phyloP scores from a whole-genome alignment of 495 filamentous ascomycete genomes.

The Aspergillus funiculosus region DNA sequence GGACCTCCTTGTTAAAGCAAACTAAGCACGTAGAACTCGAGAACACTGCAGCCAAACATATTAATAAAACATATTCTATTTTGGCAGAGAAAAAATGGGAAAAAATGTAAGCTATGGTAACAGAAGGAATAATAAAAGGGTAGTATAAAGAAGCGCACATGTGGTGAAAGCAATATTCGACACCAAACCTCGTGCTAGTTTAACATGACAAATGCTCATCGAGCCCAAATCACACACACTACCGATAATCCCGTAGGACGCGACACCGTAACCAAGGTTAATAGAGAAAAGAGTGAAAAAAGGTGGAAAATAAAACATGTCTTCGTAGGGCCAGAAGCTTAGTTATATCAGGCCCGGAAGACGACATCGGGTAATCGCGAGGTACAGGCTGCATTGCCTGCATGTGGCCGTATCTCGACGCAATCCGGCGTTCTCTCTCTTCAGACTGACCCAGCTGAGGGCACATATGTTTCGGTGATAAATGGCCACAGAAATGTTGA shows the following conservation, averaged over 20 bases:
- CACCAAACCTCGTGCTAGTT: conserved; percentile 27
- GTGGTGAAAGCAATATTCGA: conserved; percentile 25
- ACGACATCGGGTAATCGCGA: conserved; percentile 1
- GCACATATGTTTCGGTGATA: conserved; percentile 15
- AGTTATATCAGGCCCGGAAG: conserved; percentile 19
- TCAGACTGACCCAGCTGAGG: conserved; percentile 8
- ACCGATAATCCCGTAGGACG: conserved; percentile 17
- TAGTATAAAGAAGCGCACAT: conserved; percentile 8
- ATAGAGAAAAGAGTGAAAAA: conserved; percentile 17
- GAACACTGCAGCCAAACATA: not conserved
- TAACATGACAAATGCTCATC: conserved; percentile 23
- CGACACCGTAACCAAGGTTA: conserved; percentile 17
- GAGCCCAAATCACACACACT: conserved; percentile 26
- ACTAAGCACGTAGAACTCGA: conserved; percentile 21
- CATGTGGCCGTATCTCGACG: conserved; percentile 30
- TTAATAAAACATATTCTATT: conserved; percentile 11
- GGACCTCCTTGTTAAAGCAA: not conserved
- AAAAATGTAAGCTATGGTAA: conserved; percentile 16
- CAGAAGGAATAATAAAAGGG: conserved; percentile 11
- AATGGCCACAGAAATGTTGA: conserved; percentile 9
- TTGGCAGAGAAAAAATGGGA: conserved; percentile 12
- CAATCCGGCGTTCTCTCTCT: conserved; percentile 6
- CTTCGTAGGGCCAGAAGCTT: conserved; percentile 24
- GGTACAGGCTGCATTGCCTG: conserved; percentile 33
- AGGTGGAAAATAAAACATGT: conserved; percentile 21